Conservation (phyloP, 2,329 filamentous ascomycete species). For the Tolypocladium tropicale region DNA sequence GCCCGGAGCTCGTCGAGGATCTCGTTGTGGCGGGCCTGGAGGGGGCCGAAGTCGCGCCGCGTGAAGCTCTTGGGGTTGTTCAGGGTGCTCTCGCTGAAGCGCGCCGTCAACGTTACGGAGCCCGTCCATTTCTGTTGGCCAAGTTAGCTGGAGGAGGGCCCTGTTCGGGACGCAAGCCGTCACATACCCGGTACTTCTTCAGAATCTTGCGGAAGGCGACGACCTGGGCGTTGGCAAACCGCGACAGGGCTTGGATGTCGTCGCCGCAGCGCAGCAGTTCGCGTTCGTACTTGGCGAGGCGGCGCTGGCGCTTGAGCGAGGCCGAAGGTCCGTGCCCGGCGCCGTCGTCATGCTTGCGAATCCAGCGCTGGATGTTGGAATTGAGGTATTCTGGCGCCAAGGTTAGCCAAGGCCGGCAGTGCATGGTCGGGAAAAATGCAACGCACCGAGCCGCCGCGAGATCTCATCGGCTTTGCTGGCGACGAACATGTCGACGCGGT, state of each 20-base stretch:
- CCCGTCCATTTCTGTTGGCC: conserved; percentile 64
- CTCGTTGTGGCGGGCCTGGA: conserved; percentile 40
- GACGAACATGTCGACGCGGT: conserved; percentile 69
- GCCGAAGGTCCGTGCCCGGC: conserved; percentile 19
- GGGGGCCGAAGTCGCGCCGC: conserved; percentile 48
- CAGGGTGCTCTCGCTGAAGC: conserved; percentile 59
- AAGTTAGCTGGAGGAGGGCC: neutral
- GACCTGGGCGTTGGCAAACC: conserved; percentile 64
- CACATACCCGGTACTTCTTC: conserved; percentile 66
- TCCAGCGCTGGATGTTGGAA: conserved; percentile 34
- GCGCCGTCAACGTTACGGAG: conserved; percentile 51
- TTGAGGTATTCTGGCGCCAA: conserved; percentile 34
- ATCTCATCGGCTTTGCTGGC: conserved; percentile 74
- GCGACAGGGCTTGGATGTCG: conserved; percentile 58
- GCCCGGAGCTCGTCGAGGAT: conserved; percentile 36
- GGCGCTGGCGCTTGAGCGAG: conserved; percentile 37
- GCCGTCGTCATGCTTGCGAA: conserved; percentile 30
- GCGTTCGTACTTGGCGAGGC: conserved; percentile 42
- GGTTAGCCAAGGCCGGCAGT: too few species aligned
- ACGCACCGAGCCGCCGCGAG: conserved; percentile 54
- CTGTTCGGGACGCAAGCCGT: neutral
- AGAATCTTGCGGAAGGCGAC: conserved; percentile 73
- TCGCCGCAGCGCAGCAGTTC: conserved; percentile 50
- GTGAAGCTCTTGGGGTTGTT: conserved; percentile 62
- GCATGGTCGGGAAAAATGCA: too few species aligned